Evolutionary conservation across 1,139 yeast species (phyloP).

Genomic region (Protomyces arabidopsidicola): DNA sequence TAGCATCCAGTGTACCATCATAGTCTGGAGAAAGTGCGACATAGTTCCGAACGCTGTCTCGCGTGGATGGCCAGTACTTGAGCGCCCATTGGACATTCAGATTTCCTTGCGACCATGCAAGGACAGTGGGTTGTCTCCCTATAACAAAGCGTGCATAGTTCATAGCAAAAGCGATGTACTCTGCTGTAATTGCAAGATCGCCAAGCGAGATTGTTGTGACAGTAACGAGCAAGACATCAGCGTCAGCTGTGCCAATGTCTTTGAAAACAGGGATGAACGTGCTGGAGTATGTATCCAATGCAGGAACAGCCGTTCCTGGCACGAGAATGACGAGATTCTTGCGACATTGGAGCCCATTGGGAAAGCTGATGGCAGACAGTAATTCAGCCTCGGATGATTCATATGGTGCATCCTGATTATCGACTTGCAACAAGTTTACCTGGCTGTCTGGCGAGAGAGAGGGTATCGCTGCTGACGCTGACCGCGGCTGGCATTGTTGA

Average conservation of each 20-base stretch:
- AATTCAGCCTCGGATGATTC: constrained; percentile 4
- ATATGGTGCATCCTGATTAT: no score
- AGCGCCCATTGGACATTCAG: constrained; percentile 20
- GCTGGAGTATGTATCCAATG: constrained; percentile 1
- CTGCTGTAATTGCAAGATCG: constrained; percentile 8
- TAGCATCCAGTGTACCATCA: no score
- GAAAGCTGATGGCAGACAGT: constrained; percentile 8
- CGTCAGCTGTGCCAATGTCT: background rate
- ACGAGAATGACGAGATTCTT: constrained; percentile 13
- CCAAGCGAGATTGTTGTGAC: constrained; percentile 1
- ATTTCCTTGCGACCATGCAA: constrained; percentile 21
- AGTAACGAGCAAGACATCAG: constrained; percentile 3
- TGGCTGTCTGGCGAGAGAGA: no score
- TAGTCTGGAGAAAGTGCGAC: no score
- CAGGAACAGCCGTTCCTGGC: constrained; percentile 20
- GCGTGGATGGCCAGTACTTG: no score
- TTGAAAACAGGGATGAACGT: constrained; percentile 16
- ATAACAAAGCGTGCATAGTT: constrained; percentile 13
- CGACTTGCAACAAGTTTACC: no score
- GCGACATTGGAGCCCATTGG: constrained; percentile 11
- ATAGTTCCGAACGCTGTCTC: no score
- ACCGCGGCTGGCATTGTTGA: no score
- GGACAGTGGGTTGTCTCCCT: constrained; percentile 4
- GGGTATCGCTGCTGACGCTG: no score
- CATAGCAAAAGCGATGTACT: constrained; percentile 24